phyloP scores from a whole-genome alignment of 1,139 yeast species.

The Meyerozyma guilliermondii region DNA sequence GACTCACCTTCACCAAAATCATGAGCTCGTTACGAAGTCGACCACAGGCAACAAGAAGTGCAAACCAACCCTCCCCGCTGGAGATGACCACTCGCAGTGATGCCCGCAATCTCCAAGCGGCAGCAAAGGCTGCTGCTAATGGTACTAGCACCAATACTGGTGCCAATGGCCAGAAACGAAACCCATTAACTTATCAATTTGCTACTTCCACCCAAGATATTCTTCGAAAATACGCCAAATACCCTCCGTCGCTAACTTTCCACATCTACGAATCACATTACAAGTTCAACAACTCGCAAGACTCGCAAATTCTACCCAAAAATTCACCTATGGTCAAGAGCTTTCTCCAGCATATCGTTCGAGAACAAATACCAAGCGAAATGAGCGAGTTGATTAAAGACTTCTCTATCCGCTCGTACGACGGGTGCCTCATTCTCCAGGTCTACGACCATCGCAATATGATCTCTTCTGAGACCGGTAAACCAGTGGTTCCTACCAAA shows the following conservation, averaged over 20 bases:
- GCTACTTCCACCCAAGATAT: conserved; percentile 71
- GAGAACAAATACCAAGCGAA: conserved; percentile 83
- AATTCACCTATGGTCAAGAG: conserved; percentile 74
- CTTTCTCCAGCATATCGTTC: conserved; percentile 72
- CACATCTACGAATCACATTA: conserved; percentile 90
- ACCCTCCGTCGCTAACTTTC: conserved; percentile 78
- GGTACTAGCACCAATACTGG: not conserved
- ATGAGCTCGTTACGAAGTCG: conserved; percentile 1
- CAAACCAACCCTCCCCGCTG: not conserved
- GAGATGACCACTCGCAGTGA: not conserved
- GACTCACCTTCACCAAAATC: not conserved
- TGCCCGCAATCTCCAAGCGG: not conserved
- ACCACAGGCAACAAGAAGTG: not conserved
- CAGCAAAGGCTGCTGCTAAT: not conserved
- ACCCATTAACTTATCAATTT: conserved; percentile 39
- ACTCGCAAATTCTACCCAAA: conserved; percentile 78
- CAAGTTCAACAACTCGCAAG: conserved; percentile 62
- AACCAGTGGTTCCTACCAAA: not conserved
- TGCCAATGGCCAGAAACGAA: conserved; percentile 1
- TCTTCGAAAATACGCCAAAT: conserved; percentile 70
- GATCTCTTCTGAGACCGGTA: conserved; percentile 13
- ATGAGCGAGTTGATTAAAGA: conserved; percentile 86
- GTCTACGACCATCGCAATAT: conserved; percentile 67
- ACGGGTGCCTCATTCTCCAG: conserved; percentile 82
- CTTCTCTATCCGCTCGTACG: conserved; percentile 76